These are phyloP conservation scores for Geotrichum reessii DNA, from an alignment of 1,139 yeast genomes.

Conservation along the genomic window DNA sequence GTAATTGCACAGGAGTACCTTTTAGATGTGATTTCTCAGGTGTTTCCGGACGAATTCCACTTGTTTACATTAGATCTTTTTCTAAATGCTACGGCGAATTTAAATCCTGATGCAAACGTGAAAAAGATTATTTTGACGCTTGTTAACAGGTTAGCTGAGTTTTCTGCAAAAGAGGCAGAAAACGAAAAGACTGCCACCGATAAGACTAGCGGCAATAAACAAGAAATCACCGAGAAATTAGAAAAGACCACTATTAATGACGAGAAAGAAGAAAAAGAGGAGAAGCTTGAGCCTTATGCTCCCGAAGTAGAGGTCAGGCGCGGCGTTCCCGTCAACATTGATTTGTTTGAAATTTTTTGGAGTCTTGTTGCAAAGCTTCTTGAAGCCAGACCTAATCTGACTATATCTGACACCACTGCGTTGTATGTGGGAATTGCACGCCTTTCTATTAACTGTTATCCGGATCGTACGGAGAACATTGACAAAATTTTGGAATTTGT, in stretches of 20 bases:
- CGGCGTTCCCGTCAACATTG: slow-evolving; percentile 24
- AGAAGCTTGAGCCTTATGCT: slow-evolving; percentile 3
- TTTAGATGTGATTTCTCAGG: slow-evolving; percentile 84
- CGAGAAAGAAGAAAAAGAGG: slow-evolving; percentile 15
- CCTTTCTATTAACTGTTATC: slow-evolving; percentile 63
- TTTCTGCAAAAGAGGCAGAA: slow-evolving; percentile 37
- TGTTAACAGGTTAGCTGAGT: slow-evolving; percentile 67
- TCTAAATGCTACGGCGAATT: slow-evolving; percentile 57
- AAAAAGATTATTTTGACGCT: slow-evolving; percentile 63
- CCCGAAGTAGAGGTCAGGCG: slow-evolving; percentile 17
- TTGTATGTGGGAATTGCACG: slow-evolving; percentile 61
- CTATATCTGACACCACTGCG: slow-evolving; percentile 58
- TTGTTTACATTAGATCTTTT: slow-evolving; percentile 63
- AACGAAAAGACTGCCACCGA: slow-evolving; percentile 15
- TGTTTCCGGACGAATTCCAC: slow-evolving; percentile 91
- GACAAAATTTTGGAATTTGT: slow-evolving; percentile 59
- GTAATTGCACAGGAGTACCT: slow-evolving; percentile 87
- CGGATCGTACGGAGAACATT: slow-evolving; percentile 53
- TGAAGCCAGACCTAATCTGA: slow-evolving; percentile 54
- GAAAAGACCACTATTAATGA: slow-evolving; percentile 18
- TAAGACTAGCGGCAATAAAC: not conserved
- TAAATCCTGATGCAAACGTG: slow-evolving; percentile 66
- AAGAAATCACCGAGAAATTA: slow-evolving; percentile 17
- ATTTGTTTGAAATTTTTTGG: slow-evolving; percentile 60
- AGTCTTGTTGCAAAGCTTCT: slow-evolving; percentile 50